phyloP scores from a whole-genome alignment of 2,329 filamentous ascomycete genomes.

The Fusarium robinianum region DNA sequence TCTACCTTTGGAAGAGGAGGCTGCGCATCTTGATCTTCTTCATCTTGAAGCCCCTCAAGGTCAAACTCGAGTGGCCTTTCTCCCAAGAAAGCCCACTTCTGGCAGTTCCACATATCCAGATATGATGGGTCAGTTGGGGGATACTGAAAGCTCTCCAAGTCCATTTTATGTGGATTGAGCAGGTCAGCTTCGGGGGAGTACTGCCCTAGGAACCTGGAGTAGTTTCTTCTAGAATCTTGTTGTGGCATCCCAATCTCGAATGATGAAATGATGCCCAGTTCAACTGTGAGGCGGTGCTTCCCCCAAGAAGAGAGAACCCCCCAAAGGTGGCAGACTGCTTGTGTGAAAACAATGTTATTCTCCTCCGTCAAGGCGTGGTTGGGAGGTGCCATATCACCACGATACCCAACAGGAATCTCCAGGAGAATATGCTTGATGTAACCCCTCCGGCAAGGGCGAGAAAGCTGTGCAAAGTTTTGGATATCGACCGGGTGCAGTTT shows the following conservation, averaged over 20 bases:
- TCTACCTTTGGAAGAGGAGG: background rate
- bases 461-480: background rate
- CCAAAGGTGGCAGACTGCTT: constrained; percentile 8
- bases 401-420: constrained; percentile 1
- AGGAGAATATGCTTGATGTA: constrained; percentile 14
- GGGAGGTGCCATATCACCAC: accelerated
- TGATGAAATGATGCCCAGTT: constrained; percentile 15
- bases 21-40: background rate
- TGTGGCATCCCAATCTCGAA: background rate
- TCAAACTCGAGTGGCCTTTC: background rate
- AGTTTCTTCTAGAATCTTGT: background rate
- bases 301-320: constrained; percentile 13
- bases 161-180: background rate
- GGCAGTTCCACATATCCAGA: constrained; percentile 1
- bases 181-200: background rate
- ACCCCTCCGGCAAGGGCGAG: background rate
- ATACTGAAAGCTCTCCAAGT: constrained; percentile 5
- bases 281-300: constrained; percentile 10
- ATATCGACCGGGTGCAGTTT: constrained; percentile 5
- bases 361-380: background rate
- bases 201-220: background rate
- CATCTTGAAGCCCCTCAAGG: background rate
- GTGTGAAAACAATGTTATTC: background rate
- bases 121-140: background rate
- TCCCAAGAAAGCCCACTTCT: constrained; percentile 4